phyloP scores from a whole-genome alignment of 768 basidiomycete genomes.

The Calvatia gigantea region DNA sequence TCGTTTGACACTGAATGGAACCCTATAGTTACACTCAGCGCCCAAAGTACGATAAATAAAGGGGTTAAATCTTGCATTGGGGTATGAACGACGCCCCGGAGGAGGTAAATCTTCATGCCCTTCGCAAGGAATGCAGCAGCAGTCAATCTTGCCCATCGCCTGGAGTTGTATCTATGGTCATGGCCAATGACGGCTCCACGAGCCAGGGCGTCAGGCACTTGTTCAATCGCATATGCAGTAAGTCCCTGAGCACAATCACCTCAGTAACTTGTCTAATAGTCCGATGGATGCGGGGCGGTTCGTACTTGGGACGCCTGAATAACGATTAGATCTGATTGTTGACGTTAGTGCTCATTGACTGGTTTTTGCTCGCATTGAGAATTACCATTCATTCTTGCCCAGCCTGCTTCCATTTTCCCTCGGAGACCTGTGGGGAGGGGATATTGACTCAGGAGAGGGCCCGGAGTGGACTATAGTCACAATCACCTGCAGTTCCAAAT shows the following conservation, averaged over 20 bases:
- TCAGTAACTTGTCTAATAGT: background rate
- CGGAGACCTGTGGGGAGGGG: conserved; percentile 56
- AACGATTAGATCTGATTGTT: conserved; percentile 56
- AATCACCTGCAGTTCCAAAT: conserved; percentile 82
- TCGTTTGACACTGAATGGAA: conserved; percentile 72
- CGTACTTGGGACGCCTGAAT: conserved; percentile 78
- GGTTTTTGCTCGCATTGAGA: background rate
- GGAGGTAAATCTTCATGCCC: conserved; percentile 67
- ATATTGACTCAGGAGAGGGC: background rate
- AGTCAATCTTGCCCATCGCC: conserved; percentile 72
- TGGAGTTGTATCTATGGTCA: conserved; percentile 82
- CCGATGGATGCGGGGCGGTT: background rate
- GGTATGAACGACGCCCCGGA: conserved; percentile 72
- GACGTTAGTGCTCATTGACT: background rate
- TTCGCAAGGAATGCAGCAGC: conserved; percentile 64
- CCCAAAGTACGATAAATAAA: background rate
- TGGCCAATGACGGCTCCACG: conserved; percentile 82
- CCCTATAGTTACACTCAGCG: conserved; percentile 36
- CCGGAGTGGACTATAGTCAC: background rate
- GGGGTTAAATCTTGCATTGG: conserved; percentile 54
- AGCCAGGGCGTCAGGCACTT: conserved; percentile 46
- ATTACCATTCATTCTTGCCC: conserved; percentile 82
- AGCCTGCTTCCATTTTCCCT: conserved; percentile 85
- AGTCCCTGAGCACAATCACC: conserved; percentile 63
- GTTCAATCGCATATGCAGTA: conserved; percentile 61